Conservation (phyloP, 2,329 filamentous ascomycete species). For the Curvularia hawaiiensis region DNA sequence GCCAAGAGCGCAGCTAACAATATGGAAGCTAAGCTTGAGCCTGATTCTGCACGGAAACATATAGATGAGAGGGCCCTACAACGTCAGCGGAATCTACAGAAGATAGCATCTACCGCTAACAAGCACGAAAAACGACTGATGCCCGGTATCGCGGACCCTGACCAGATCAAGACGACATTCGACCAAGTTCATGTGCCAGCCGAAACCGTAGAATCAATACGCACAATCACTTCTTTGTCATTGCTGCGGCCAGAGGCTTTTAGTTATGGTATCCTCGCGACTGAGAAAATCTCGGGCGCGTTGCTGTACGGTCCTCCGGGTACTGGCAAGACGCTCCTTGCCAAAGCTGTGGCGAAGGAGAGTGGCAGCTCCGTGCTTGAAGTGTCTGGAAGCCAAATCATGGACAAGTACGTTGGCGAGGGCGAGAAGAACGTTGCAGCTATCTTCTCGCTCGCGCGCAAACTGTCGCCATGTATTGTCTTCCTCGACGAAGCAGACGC, state of each 20-base stretch:
- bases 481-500: constrained; percentile 98
- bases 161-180: constrained; percentile 86
- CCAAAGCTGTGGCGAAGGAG: constrained; percentile 69
- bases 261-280: constrained; percentile 88
- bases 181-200: constrained; percentile 80
- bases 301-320: constrained; percentile 84
- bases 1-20: constrained; percentile 11
- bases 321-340: constrained; percentile 68
- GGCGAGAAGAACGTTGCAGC: constrained; percentile 93
- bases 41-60: constrained; percentile 14
- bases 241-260: constrained; percentile 92
- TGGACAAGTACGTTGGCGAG: constrained; percentile 96
- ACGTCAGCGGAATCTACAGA: constrained; percentile 60
- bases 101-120: constrained; percentile 52
- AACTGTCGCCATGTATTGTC: constrained; percentile 88
- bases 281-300: constrained; percentile 87
- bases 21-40: constrained; percentile 5
- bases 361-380: constrained; percentile 76
- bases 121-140: constrained; percentile 83
- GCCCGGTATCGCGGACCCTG: constrained; percentile 78
- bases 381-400: constrained; percentile 87
- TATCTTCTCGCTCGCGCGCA: constrained; percentile 88
- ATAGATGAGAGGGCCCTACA: constrained; percentile 25
- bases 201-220: constrained; percentile 85
- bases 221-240: constrained; percentile 86